These are phyloP conservation scores for Sisymbrium altissimum DNA, from an alignment of 345 rosid genomes.

Conservation along the genomic window DNA sequence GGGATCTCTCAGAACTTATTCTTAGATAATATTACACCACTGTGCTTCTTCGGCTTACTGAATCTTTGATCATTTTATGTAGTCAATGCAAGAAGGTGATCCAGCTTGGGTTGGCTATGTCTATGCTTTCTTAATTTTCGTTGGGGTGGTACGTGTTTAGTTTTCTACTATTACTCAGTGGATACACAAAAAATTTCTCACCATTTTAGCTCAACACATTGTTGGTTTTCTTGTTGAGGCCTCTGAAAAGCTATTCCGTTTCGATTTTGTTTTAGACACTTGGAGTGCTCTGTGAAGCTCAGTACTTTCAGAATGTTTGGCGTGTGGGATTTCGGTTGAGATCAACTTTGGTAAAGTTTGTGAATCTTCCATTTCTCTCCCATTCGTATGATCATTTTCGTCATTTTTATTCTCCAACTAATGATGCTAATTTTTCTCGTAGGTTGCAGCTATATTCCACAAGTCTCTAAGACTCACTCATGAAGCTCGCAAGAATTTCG, in stretches of 20 bases:
- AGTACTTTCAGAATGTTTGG: conserved; percentile 75
- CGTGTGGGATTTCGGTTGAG: conserved; percentile 87
- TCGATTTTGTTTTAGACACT: conserved; percentile 47
- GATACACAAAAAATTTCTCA: too few species aligned
- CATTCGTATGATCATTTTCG: conserved; percentile 1
- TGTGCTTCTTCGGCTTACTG: not conserved
- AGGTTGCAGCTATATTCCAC: conserved; percentile 95
- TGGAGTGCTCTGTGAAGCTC: conserved; percentile 78
- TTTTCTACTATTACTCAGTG: too few species aligned
- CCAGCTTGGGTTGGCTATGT: conserved; percentile 86
- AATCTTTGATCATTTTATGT: conserved; percentile 27
- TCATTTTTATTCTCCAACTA: conserved; percentile 4
- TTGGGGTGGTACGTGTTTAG: conserved; percentile 95
- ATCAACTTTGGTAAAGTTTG: conserved; percentile 72
- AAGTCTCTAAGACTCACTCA: conserved; percentile 83
- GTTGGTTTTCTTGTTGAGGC: conserved; percentile 1
- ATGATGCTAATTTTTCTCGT: conserved; percentile 12
- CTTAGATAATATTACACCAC: not conserved
- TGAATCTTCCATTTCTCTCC: not conserved
- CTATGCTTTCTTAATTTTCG: conserved; percentile 78
- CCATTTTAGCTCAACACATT: too few species aligned
- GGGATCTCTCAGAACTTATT: not conserved
- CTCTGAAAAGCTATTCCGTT: not conserved
- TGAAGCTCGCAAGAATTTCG: conserved; percentile 77
- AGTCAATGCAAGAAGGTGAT: conserved; percentile 95